These are phyloP conservation scores for Citrullus amarus DNA, from an alignment of 306 rosid genomes.

Conservation along the genomic window DNA sequence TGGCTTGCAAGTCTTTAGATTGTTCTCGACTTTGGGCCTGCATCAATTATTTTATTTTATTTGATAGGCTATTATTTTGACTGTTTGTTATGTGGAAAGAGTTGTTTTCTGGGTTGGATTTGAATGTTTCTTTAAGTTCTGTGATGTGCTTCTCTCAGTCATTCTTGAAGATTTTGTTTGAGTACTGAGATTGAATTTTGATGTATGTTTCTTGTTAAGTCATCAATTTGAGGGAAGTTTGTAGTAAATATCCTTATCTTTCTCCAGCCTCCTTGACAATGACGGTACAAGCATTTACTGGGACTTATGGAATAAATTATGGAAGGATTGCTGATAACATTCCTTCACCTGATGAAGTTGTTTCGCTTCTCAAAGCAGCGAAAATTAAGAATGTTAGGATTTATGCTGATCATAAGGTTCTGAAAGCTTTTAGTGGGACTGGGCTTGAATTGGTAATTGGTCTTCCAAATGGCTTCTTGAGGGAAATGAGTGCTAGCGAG, in stretches of 20 bases:
- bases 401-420: constrained; percentile 83
- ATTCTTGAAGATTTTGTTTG: background rate
- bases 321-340: constrained; percentile 89
- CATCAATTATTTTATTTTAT: background rate
- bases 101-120: background rate
- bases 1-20: background rate
- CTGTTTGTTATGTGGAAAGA: background rate
- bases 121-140: background rate
- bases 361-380: constrained; percentile 70
- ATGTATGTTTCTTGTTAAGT: constrained; percentile 1
- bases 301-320: constrained; percentile 89
- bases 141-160: background rate
- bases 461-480: constrained; percentile 55
- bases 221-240: background rate
- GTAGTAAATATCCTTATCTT: background rate
- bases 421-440: constrained; percentile 72
- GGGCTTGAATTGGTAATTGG: constrained; percentile 85
- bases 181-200: background rate
- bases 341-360: constrained; percentile 89
- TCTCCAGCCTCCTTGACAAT: constrained; percentile 9
- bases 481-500: constrained; percentile 56
- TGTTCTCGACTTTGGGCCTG: background rate
- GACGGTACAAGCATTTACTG: constrained; percentile 35
- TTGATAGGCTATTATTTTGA: constrained; percentile 1
- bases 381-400: constrained; percentile 79